Conservation (phyloP, 805 yeast species). For the Candida corydali region DNA sequence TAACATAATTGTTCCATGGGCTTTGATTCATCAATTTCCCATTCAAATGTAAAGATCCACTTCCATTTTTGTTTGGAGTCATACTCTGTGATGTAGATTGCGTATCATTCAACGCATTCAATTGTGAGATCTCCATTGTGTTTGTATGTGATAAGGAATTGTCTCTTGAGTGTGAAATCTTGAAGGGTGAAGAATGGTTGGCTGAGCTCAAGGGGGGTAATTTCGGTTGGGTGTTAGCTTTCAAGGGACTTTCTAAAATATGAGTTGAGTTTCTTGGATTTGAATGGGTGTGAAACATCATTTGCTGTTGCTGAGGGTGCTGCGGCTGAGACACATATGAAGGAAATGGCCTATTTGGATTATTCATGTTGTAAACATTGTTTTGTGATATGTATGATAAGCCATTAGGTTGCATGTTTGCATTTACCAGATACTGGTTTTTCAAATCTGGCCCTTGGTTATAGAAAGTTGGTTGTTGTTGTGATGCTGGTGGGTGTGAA, state of each 20-base stretch:
- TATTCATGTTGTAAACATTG: conserved; percentile 4
- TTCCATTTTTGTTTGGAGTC: conserved; percentile 2
- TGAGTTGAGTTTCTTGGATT: conserved; percentile 9
- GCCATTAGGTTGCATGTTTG: conserved; percentile 18
- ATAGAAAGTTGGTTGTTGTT: conserved; percentile 4
- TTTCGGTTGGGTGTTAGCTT: conserved; percentile 3
- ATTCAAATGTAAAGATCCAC: conserved; percentile 2
- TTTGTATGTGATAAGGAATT: conserved; percentile 20
- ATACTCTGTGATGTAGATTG: not conserved
- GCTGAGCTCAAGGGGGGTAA: conserved; percentile 3
- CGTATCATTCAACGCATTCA: conserved; percentile 4
- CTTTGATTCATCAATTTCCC: conserved; percentile 4
- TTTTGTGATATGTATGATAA: conserved; percentile 15
- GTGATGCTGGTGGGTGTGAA: too few species aligned
- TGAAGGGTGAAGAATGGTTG: conserved; percentile 6
- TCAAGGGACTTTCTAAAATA: conserved; percentile 5
- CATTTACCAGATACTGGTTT: conserved; percentile 11
- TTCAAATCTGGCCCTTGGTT: conserved; percentile 6
- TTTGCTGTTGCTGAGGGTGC: conserved; percentile 9
- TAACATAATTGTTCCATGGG: conserved; percentile 6
- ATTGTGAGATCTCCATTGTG: conserved; percentile 1
- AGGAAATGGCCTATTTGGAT: conserved; percentile 1
- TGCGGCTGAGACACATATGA: conserved; percentile 9
- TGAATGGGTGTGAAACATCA: conserved; percentile 2
- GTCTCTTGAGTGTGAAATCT: conserved; percentile 23